phyloP scores from a whole-genome alignment of 148 eudicot species.

The Linanthus parryae region DNA sequence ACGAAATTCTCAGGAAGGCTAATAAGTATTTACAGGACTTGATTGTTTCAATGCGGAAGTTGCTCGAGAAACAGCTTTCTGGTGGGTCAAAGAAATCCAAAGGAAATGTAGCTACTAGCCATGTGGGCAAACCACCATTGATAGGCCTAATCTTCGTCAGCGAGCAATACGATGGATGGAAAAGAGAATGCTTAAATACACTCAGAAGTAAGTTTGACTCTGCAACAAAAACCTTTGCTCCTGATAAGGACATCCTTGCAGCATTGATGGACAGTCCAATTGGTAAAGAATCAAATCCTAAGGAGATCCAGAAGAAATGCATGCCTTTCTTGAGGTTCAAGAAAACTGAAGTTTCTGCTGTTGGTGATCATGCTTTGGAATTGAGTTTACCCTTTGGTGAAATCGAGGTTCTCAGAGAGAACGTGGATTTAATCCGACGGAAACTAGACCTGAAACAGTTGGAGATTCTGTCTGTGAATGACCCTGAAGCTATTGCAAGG shows the following conservation, averaged over 20 bases:
- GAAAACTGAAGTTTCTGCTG: slow-evolving; percentile 63
- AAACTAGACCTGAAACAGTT: slow-evolving; percentile 65
- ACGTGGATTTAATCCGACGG: slow-evolving; percentile 51
- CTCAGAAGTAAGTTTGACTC: slow-evolving; percentile 47
- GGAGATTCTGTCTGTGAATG: slow-evolving; percentile 46
- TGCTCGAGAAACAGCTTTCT: slow-evolving; percentile 60
- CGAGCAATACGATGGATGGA: slow-evolving; percentile 88
- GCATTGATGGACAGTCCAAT: slow-evolving; percentile 57
- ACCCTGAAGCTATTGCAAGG: slow-evolving; percentile 39
- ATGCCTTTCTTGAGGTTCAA: slow-evolving; percentile 92
- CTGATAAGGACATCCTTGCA: slow-evolving; percentile 55
- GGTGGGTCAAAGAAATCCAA: slow-evolving; percentile 72
- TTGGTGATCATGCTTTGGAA: slow-evolving; percentile 78
- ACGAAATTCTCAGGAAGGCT: slow-evolving; percentile 64
- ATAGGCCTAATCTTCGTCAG: slow-evolving; percentile 64
- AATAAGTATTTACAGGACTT: slow-evolving; percentile 74
- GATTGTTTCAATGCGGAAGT: slow-evolving; percentile 66
- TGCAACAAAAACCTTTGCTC: slow-evolving; percentile 44
- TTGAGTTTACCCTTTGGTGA: slow-evolving; percentile 83
- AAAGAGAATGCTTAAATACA: slow-evolving; percentile 67
- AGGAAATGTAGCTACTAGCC: slow-evolving; percentile 27
- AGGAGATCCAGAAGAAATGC: slow-evolving; percentile 67
- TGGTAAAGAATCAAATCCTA: slow-evolving; percentile 49
- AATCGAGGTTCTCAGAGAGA: slow-evolving; percentile 60
- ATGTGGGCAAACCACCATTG: slow-evolving; percentile 38